Conservation (phyloP, 2,329 filamentous ascomycete species). For the Clonostachys chloroleuca region DNA sequence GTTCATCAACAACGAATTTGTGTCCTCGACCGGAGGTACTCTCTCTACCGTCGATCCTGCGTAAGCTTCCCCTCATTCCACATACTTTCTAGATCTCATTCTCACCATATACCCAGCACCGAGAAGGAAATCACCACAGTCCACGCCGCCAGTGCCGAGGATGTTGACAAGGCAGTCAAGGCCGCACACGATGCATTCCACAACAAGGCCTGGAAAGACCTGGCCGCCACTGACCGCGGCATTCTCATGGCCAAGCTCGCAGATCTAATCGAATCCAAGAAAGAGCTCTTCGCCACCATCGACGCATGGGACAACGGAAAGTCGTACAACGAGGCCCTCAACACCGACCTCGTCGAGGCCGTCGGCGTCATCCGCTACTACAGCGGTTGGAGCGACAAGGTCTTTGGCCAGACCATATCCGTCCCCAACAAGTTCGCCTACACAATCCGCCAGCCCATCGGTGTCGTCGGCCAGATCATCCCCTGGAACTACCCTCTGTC, state of each 20-base stretch:
- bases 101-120: constrained; percentile 3
- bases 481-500: constrained; percentile 70
- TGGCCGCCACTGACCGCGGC: constrained; percentile 60
- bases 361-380: constrained; percentile 54
- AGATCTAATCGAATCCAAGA: constrained; percentile 61
- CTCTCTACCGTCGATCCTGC: constrained; percentile 10
- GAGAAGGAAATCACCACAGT: constrained; percentile 9
- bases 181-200: constrained; percentile 61
- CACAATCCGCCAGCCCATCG: constrained; percentile 63
- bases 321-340: constrained; percentile 53
- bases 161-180: constrained; percentile 12
- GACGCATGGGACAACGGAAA: constrained; percentile 81
- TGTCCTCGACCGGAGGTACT: constrained; percentile 7
- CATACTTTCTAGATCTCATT: neutral
- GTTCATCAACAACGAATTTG: constrained; percentile 13
- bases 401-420: constrained; percentile 66
- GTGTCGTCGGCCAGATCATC: constrained; percentile 65
- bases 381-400: constrained; percentile 67
- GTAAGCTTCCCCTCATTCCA: constrained; percentile 2
- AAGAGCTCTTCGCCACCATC: constrained; percentile 31
- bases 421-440: constrained; percentile 63
- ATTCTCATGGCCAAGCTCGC: constrained; percentile 64
- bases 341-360: constrained; percentile 47
- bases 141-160: constrained; percentile 6
- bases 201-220: constrained; percentile 59